Percentiles rank a stretch among this genome's conserved stretches.
Evolutionary conservation across 768 basidiomycete species (phyloP).

Genomic region (Trametes punicea): DNA sequence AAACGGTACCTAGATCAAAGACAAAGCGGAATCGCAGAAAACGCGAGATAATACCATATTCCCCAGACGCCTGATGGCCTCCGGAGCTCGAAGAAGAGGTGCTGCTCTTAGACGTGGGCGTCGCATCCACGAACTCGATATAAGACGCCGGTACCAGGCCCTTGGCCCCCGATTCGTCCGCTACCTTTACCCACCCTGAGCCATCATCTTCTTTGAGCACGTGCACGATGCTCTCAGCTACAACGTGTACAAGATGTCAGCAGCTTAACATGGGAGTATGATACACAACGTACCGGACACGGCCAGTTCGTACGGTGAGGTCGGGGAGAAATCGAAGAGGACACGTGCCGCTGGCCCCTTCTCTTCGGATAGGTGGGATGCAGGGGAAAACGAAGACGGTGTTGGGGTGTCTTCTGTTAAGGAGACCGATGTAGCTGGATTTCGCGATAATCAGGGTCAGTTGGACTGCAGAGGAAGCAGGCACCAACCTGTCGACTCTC

Average conservation of each 20-base stretch:
- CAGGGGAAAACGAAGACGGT: conserved; percentile 55
- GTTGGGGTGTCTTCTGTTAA: conserved; percentile 34
- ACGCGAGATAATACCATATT: conserved; percentile 45
- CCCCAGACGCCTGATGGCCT: conserved; percentile 35
- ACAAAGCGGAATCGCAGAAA: background rate
- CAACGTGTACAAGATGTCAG: background rate
- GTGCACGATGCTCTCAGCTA: conserved; percentile 63
- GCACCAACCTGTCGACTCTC: conserved; percentile 27
- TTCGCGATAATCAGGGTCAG: background rate
- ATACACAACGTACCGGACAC: conserved; percentile 52
- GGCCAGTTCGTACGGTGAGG: conserved; percentile 74
- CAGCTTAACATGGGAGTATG: background rate
- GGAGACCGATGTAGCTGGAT: background rate
- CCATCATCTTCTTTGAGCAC: conserved; percentile 81
- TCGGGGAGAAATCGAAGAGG: conserved; percentile 70
- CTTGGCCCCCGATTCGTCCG: conserved; percentile 50
- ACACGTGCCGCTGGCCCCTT: conserved; percentile 54
- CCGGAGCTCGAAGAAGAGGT: conserved; percentile 12
- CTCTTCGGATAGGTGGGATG: conserved; percentile 40
- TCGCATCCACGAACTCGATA: conserved; percentile 40
- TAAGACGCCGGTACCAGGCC: conserved; percentile 88
- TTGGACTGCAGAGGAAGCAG: background rate
- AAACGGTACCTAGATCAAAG: background rate
- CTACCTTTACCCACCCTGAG: conserved; percentile 83
- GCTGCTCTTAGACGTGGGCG: conserved; percentile 18